Percentiles rank a stretch among this genome's conserved stretches.
Conservation (phyloP, 352 stramenopile genomes). For the Pythium aristosporum region DNA sequence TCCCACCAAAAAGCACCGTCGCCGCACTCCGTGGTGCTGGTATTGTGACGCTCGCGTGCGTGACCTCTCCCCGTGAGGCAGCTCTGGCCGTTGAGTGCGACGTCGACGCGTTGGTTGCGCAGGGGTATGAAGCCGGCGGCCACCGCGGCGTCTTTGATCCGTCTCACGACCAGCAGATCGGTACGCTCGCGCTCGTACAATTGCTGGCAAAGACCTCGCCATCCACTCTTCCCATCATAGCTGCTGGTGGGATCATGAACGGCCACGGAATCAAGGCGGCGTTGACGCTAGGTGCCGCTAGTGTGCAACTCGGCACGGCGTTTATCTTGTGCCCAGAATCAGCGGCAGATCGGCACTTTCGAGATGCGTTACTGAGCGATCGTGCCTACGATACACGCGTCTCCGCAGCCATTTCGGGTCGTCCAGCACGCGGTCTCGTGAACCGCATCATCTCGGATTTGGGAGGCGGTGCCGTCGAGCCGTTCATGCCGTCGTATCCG, state of each 20-base stretch:
- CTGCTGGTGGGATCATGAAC: slow-evolving; percentile 56
- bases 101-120: slow-evolving; percentile 51
- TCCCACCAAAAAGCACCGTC: slow-evolving; percentile 33
- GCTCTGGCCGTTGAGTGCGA: slow-evolving; percentile 16
- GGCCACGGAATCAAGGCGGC: slow-evolving; percentile 39
- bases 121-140: slow-evolving; percentile 58
- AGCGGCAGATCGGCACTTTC: slow-evolving; percentile 33
- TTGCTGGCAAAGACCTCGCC: slow-evolving; percentile 36
- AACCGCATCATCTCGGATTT: slow-evolving; percentile 40
- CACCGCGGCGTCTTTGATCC: slow-evolving; percentile 54
- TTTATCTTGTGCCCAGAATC: slow-evolving; percentile 55
- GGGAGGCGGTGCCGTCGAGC: slow-evolving; percentile 6
- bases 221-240: slow-evolving; percentile 44
- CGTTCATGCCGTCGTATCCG: slow-evolving; percentile 20
- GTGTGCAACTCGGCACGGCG: slow-evolving; percentile 62
- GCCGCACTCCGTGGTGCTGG: slow-evolving; percentile 37
- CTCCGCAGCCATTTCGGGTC: slow-evolving; percentile 37
- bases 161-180: slow-evolving; percentile 24
- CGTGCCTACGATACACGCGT: slow-evolving; percentile 29
- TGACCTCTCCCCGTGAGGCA: slow-evolving; percentile 45
- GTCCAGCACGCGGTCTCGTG: slow-evolving; percentile 43
- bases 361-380: slow-evolving; percentile 26
- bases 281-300: slow-evolving; percentile 43
- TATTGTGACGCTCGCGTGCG: slow-evolving; percentile 43
- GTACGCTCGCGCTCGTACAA: slow-evolving; percentile 51